Conservation (phyloP, 202 grass and related monocot genomes). For the Brachypodium distachyon region DNA sequence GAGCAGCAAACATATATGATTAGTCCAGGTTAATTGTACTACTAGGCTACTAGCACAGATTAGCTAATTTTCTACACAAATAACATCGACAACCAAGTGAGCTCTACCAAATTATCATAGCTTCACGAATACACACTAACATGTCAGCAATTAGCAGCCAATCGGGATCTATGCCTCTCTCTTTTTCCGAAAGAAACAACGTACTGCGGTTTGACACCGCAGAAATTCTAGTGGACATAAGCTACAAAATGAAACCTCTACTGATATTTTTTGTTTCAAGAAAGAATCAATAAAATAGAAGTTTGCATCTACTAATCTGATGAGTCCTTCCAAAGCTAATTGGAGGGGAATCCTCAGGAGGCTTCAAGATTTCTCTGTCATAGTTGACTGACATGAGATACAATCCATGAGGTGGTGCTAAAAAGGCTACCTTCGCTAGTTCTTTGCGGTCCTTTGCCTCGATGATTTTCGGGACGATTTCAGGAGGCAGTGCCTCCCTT, state of each 20-base stretch:
- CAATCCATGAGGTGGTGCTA: conserved; percentile 73
- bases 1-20: too few relatives aligned
- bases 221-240: neutral
- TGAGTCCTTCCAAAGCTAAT: conserved; percentile 62
- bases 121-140: neutral
- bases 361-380: conserved; percentile 56
- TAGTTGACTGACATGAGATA: conserved; percentile 83
- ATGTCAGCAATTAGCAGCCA: neutral
- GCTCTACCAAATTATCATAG: neutral
- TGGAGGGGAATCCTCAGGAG: conserved; percentile 54
- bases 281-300: conserved; percentile 57
- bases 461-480: conserved; percentile 62
- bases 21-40: too few relatives aligned
- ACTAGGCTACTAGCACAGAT: too few relatives aligned
- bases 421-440: conserved; percentile 72
- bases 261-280: neutral
- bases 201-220: neutral
- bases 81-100: neutral
- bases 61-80: neutral
- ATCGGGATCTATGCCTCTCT: too few relatives aligned
- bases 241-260: neutral
- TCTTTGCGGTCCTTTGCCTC: conserved; percentile 57
- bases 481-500: conserved; percentile 67
- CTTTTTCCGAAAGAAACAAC: too few relatives aligned
- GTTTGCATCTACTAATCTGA: conserved; percentile 57